These are phyloP conservation scores for Clonostachys sp. DNA, from an alignment of 2,329 filamentous ascomycete genomes.

Conservation along the genomic window DNA sequence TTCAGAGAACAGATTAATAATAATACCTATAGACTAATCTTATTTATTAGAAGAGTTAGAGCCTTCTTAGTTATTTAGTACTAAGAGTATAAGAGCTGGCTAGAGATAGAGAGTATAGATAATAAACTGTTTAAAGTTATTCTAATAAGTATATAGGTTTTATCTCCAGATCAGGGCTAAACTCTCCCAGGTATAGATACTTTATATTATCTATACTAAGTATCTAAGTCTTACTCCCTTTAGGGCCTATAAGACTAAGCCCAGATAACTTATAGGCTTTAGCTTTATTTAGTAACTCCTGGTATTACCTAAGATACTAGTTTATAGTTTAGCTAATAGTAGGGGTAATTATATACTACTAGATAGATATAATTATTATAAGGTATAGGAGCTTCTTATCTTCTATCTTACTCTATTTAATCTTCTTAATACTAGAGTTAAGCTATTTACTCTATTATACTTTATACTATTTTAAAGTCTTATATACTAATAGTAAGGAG, in stretches of 20 bases:
- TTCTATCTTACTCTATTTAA: slow-evolving; percentile 98
- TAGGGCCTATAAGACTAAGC: slow-evolving; percentile 77
- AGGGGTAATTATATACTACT: slow-evolving; percentile 97
- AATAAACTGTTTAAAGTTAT: too few species aligned
- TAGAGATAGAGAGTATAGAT: too few species aligned
- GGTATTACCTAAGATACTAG: slow-evolving; percentile 94
- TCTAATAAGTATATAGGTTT: slow-evolving; percentile 93
- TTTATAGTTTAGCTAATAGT: slow-evolving; percentile 95
- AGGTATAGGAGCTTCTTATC: slow-evolving; percentile 96
- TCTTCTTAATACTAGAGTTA: slow-evolving; percentile 95
- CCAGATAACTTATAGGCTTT: slow-evolving; percentile 84
- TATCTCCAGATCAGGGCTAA: slow-evolving; percentile 93
- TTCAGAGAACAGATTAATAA: background rate
- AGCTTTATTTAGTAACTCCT: slow-evolving; percentile 92
- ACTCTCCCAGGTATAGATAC: slow-evolving; percentile 81
- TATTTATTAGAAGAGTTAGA: too few species aligned
- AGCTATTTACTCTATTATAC: slow-evolving; percentile 98
- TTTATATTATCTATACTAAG: slow-evolving; percentile 91
- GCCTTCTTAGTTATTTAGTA: too few species aligned
- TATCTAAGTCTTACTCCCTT: slow-evolving; percentile 79
- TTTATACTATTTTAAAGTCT: slow-evolving; percentile 99
- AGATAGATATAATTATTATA: slow-evolving; percentile 97
- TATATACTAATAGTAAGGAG: slow-evolving; percentile 91
- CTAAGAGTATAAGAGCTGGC: too few species aligned
- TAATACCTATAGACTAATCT: background rate